A percentile compares a stretch with the other conserved stretches of the same genome.
phyloP scores from a whole-genome alignment of 108 stramenopile genomes.

The Schizochytrium sp. region DNA sequence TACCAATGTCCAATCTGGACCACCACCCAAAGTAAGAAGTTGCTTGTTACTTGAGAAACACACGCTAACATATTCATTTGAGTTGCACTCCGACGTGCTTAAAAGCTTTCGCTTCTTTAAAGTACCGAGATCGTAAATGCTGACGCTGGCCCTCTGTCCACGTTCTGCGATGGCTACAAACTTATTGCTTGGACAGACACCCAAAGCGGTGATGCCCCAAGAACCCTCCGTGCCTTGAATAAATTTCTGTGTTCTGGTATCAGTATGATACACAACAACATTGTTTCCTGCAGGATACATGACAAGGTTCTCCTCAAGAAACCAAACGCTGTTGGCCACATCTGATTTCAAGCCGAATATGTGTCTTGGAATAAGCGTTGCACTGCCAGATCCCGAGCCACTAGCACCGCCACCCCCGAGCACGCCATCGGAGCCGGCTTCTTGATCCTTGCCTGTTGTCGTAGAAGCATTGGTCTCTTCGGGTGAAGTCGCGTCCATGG shows the following conservation, averaged over 20 bases:
- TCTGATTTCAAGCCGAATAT: conserved; percentile 73
- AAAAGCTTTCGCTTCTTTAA: conserved; percentile 73
- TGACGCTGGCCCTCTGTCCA: conserved; percentile 11
- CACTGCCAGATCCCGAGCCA: not conserved
- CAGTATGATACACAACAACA: conserved; percentile 70
- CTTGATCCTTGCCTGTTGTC: too few species aligned
- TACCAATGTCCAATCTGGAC: conserved; percentile 74
- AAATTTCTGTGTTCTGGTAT: conserved; percentile 66
- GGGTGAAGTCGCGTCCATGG: too few species aligned
- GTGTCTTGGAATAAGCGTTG: conserved; percentile 69
- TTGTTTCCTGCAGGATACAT: conserved; percentile 73
- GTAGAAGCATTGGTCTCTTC: too few species aligned
- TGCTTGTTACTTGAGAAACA: conserved; percentile 73
- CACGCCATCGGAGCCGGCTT: too few species aligned
- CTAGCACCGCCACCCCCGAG: not conserved
- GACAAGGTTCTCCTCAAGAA: conserved; percentile 70
- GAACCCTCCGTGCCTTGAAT: conserved; percentile 66
- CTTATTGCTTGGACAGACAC: conserved; percentile 65
- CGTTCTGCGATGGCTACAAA: conserved; percentile 71
- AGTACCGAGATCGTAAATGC: conserved; percentile 70
- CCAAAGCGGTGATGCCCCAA: conserved; percentile 70
- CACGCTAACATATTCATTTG: conserved; percentile 55
- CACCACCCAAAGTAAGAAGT: conserved; percentile 73
- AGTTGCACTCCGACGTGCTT: conserved; percentile 67
- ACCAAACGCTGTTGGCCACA: conserved; percentile 67